These are phyloP conservation scores for Podospora pseudocomata DNA, from an alignment of 495 filamentous ascomycete species.

Conservation along the genomic window DNA sequence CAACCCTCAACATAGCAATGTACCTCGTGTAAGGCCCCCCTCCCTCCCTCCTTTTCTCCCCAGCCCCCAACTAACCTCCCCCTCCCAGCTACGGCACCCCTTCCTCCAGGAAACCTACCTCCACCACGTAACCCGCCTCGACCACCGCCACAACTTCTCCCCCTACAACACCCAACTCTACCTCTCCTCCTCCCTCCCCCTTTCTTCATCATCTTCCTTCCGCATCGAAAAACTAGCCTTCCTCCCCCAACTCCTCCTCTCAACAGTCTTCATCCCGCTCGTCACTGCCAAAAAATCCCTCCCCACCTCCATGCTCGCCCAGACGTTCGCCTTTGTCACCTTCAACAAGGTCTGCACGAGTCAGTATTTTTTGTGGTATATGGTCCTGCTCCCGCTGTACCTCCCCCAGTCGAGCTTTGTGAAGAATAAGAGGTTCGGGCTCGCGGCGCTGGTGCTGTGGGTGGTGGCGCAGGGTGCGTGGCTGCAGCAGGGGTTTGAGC, in stretches of 20 bases:
- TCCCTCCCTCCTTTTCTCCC: constrained; percentile 86
- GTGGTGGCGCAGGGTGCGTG: constrained; percentile 68
- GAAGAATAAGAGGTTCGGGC: constrained; percentile 52
- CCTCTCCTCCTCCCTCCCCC: constrained; percentile 61
- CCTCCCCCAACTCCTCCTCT: constrained; percentile 77
- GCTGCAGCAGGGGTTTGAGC: constrained; percentile 82
- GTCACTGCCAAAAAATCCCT: constrained; percentile 79
- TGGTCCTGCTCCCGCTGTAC: constrained; percentile 87
- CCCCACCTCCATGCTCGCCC: constrained; percentile 87
- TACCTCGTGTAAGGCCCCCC: constrained; percentile 63
- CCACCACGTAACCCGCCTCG: constrained; percentile 87
- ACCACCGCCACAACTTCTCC: constrained; percentile 97
- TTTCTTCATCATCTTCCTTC: constrained; percentile 30
- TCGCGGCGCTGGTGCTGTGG: constrained; percentile 66
- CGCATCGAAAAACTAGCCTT: constrained; percentile 80
- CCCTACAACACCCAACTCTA: constrained; percentile 93
- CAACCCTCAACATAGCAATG: constrained; percentile 70
- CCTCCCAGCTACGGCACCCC: constrained; percentile 65
- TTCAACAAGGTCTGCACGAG: constrained; percentile 99
- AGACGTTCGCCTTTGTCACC: constrained; percentile 94
- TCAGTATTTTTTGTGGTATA: constrained; percentile 99
- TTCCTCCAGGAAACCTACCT: constrained; percentile 88
- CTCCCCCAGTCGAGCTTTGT: constrained; percentile 75
- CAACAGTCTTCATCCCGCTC: constrained; percentile 70
- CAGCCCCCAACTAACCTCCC: constrained; percentile 76